A percentile compares a stretch with the other conserved stretches of the same genome.
Conservation (phyloP, 2,329 filamentous ascomycete species). For the Exophiala sp. region DNA sequence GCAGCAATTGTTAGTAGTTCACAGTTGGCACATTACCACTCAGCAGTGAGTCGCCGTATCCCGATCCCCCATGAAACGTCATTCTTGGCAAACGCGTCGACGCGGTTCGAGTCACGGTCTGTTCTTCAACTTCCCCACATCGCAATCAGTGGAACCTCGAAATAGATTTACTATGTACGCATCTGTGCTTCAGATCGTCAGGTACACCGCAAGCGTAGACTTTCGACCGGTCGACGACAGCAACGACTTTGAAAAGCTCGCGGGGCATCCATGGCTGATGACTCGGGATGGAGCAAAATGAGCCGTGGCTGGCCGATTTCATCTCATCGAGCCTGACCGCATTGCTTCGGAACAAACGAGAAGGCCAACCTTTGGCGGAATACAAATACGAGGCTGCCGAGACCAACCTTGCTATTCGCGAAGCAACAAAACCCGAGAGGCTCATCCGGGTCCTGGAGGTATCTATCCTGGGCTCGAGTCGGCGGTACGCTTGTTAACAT, state of each 20-base stretch:
- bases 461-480: neutral
- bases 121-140: neutral
- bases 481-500: neutral
- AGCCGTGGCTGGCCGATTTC: slow-evolving; percentile 14
- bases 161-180: too few relatives aligned
- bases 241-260: too few relatives aligned
- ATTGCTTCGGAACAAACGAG: neutral
- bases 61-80: too few relatives aligned
- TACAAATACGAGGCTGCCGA: neutral
- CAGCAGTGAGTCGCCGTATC: too few relatives aligned
- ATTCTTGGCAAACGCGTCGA: slow-evolving; percentile 4
- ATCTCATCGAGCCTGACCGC: slow-evolving; percentile 3
- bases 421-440: neutral
- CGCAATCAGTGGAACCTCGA: neutral
- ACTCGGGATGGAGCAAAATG: slow-evolving; percentile 5
- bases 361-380: neutral
- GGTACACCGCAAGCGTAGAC: neutral
- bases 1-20: neutral
- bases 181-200: neutral
- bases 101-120: neutral
- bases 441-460: neutral
- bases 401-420: neutral
- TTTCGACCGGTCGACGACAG: too few relatives aligned
- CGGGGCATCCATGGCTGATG: neutral
- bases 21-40: neutral